Conservation (phyloP, 1,284 basidiomycete species). For the Crucibulum cyathiforme region DNA sequence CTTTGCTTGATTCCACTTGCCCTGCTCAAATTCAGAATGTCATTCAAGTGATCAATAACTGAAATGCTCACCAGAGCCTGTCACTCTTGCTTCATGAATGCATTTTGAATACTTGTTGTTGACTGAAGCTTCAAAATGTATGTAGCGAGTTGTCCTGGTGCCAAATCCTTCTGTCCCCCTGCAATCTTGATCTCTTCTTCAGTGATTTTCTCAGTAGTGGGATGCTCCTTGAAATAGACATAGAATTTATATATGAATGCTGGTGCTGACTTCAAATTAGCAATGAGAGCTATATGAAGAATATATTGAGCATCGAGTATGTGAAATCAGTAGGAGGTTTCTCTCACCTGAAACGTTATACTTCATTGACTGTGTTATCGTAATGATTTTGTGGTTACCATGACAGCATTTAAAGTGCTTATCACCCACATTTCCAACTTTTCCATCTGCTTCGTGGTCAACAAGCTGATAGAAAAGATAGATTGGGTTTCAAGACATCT, state of each 20-base stretch:
- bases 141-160: background rate
- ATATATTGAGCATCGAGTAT: background rate
- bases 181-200: background rate
- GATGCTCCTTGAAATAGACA: background rate
- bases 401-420: background rate
- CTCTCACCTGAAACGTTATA: background rate
- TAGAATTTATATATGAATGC: background rate
- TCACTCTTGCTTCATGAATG: background rate
- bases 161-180: background rate
- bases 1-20: constrained; percentile 25
- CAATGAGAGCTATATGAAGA: background rate
- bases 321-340: background rate
- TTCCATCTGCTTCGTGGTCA: background rate
- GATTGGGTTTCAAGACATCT: background rate
- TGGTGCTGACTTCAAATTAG: background rate
- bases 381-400: background rate
- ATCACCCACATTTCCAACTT: background rate
- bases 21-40: constrained; percentile 17
- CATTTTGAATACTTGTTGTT: background rate
- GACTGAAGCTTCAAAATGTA: background rate
- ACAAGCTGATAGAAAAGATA: background rate
- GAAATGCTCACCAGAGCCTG: background rate
- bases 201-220: background rate
- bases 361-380: background rate
- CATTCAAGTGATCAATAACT: background rate